A percentile compares a stretch with the other conserved stretches of the same genome.
Evolutionary conservation across 257 asterid genomes (phyloP).

Genomic region (Solanum raphanifolium): DNA sequence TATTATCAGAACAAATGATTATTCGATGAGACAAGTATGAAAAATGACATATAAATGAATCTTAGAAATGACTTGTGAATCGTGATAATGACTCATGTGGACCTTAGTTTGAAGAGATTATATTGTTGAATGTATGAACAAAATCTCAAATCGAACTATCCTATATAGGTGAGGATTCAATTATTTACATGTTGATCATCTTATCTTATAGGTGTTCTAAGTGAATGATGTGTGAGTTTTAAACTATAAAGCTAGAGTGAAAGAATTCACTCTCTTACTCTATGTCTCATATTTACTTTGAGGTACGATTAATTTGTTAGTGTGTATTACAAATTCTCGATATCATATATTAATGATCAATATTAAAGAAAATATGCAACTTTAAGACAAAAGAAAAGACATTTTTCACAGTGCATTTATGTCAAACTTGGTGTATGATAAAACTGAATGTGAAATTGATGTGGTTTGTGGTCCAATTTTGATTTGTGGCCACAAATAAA

Average conservation of each 20-base stretch:
- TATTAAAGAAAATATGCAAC: neutral
- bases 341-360: neutral
- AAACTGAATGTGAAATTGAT: neutral
- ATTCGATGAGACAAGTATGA: neutral
- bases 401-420: constrained; percentile 3
- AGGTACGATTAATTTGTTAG: too few species aligned
- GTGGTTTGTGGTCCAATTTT: neutral
- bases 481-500: neutral
- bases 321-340: neutral
- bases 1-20: neutral
- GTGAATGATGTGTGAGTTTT: neutral
- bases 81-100: neutral
- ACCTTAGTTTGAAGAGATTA: neutral
- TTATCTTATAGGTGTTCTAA: neutral
- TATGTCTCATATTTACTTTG: neutral
- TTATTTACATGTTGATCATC: neutral
- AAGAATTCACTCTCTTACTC: neutral
- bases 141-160: neutral
- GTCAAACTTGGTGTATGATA: constrained; percentile 2
- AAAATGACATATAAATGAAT: neutral
- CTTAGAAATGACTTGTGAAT: neutral
- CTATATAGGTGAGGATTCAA: neutral
- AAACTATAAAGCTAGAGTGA: neutral
- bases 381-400: neutral
- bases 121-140: neutral